Base-by-base conservation (phyloP, 305 asterid species). In the Caryopteris hybrid region DNA sequence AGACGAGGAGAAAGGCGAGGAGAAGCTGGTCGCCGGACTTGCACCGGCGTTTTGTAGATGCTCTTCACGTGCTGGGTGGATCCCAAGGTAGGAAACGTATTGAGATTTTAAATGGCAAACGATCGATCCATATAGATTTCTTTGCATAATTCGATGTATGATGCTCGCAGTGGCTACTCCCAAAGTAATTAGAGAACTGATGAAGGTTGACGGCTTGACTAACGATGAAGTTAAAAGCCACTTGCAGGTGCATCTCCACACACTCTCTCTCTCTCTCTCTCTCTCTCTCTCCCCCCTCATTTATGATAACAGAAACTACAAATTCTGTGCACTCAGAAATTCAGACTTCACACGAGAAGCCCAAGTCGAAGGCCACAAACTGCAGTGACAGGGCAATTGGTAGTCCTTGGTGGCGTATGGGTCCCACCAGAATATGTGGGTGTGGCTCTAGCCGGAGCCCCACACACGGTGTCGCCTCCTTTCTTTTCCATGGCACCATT, bases 211-310 rank as follows among this genome's bases (percentile, higher is more conserved):
- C 27, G 96, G 96, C 57, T 77, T 91, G 79, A 89, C 97, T 75
- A 89, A 89, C 84, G 97, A 91, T 82, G 97, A 91, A 85, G 97
- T 91, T 76, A 91, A 91, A 88, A 91, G 96, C 84, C 97, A 91
- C 63, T 67, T 91, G 41, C 97, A 91, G 96, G 97, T 80, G 18
- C 47, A 14, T 42, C n/a, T n/a, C n/a, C n/a, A n/a, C n/a, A n/a
- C n/a, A n/a, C n/a, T n/a, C n/a, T n/a, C n/a, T n/a, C n/a, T 3
- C 11, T 23, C 41, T 59, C 25, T 27, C 13, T 23, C 17, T 22
- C 14, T 42, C 22, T 29, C 41, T 12, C 8, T 29, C 47, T 17
- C 1, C 9, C 9, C 3, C 6, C 41, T 27, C 33, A 27, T 39
- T n/a, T n/a, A n/a, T n/a, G n/a, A n/a, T n/a, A n/a, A n/a, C n/a